phyloP scores from a whole-genome alignment of 2,329 filamentous ascomycete genomes.

The Pochonia chlamydosporia region DNA sequence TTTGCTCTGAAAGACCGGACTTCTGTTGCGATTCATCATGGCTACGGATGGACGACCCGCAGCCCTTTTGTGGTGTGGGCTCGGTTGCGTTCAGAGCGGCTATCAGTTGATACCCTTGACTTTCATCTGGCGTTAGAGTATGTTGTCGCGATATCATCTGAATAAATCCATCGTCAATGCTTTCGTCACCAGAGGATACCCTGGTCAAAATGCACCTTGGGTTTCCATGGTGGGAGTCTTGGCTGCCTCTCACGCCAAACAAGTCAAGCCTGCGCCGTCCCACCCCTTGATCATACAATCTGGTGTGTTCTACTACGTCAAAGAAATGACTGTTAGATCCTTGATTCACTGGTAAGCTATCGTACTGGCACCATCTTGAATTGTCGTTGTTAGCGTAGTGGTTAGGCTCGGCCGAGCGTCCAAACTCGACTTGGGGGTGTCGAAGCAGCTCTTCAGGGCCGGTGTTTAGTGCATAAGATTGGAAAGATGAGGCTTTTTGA shows the following conservation, averaged over 20 bases:
- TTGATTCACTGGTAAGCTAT: neutral
- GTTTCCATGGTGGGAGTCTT: neutral
- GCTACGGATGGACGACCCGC: neutral
- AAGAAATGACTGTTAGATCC: neutral
- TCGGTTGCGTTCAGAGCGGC: slow-evolving; percentile 1
- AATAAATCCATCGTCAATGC: neutral
- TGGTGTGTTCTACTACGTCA: neutral
- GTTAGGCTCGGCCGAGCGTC: neutral
- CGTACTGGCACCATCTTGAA: neutral
- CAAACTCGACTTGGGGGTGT: neutral
- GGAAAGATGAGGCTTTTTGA: neutral
- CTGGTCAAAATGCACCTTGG: slow-evolving; percentile 1
- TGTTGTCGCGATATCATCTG: slow-evolving; percentile 1
- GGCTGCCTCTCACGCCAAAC: slow-evolving; percentile 2
- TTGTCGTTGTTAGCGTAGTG: neutral
- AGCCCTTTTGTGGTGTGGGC: neutral
- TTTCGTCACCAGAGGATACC: neutral
- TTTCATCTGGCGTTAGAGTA: slow-evolving; percentile 1
- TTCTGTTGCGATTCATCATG: neutral
- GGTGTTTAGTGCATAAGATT: neutral
- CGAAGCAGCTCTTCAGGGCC: neutral
- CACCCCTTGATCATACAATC: neutral
- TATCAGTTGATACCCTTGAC: slow-evolving; percentile 4
- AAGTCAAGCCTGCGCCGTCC: neutral
- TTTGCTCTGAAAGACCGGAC: neutral